Evolutionary conservation across 2,329 filamentous ascomycete genomes (phyloP).

Genomic region (Colletotrichum acutatum): DNA sequence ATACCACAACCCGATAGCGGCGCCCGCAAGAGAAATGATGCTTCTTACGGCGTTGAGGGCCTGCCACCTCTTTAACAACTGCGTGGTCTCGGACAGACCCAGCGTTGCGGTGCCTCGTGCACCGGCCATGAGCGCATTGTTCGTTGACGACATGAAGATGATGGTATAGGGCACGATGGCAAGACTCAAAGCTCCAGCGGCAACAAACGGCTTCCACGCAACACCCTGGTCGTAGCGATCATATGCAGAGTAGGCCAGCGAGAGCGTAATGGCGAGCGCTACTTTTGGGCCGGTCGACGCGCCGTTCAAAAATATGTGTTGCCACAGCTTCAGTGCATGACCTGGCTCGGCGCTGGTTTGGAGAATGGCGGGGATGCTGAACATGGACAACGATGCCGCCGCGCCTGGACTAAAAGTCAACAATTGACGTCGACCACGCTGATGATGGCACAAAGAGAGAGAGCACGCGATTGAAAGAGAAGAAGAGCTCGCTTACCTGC

Average conservation of each 20-base stretch:
- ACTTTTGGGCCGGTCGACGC: conserved; percentile 50
- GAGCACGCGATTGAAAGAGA: not conserved
- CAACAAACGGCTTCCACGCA: conserved; percentile 47
- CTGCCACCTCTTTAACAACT: conserved; percentile 34
- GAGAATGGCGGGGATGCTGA: conserved; percentile 46
- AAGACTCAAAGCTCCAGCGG: conserved; percentile 46
- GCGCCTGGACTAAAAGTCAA: conserved; percentile 43
- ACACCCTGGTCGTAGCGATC: conserved; percentile 40
- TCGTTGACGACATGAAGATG: conserved; percentile 50
- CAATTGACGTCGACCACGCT: not conserved
- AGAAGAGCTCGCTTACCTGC: conserved; percentile 20
- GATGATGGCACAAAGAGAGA: not conserved
- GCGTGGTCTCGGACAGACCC: conserved; percentile 16
- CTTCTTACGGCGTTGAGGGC: conserved; percentile 31
- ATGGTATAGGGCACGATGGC: conserved; percentile 54
- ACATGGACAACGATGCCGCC: conserved; percentile 49
- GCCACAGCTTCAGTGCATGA: conserved; percentile 49
- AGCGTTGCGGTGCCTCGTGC: conserved; percentile 32
- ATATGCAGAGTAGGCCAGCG: conserved; percentile 51
- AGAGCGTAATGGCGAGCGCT: conserved; percentile 44
- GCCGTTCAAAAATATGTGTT: conserved; percentile 50
- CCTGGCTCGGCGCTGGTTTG: conserved; percentile 42
- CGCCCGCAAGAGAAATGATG: conserved; percentile 23
- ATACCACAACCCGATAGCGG: conserved; percentile 30
- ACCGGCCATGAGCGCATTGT: conserved; percentile 42